Conservation (phyloP, 2,329 filamentous ascomycete genomes). For the Didymella pomorum region DNA sequence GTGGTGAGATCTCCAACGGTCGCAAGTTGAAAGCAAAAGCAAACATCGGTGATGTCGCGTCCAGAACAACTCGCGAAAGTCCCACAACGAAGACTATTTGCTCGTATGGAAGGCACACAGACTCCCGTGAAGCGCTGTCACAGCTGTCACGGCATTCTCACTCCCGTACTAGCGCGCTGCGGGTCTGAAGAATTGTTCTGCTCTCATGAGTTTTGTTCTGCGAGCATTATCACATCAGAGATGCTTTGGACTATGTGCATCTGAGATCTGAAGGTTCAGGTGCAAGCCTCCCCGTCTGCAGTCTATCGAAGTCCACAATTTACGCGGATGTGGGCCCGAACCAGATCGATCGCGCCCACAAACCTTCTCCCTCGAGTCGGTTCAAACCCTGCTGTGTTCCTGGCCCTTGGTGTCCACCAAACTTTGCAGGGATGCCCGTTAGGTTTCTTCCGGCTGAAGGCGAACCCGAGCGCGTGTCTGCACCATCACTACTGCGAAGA, state of each 20-base stretch:
- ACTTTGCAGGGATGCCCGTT: conserved; percentile 6
- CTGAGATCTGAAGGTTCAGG: not conserved
- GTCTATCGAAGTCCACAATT: conserved; percentile 4
- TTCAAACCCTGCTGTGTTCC: conserved; percentile 2
- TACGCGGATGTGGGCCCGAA: conserved; percentile 1
- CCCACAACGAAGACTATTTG: not conserved
- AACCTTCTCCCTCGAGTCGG: not conserved
- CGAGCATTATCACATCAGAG: not conserved
- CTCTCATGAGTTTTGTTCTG: not conserved
- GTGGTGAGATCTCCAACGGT: not conserved
- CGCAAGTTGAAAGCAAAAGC: conserved; percentile 3
- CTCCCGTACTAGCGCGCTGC: not conserved
- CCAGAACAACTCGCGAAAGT: not conserved
- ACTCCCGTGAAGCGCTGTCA: conserved; percentile 8
- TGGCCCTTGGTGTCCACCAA: conserved; percentile 1
- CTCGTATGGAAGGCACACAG: conserved; percentile 8
- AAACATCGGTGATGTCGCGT: not conserved
- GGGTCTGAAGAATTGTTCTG: not conserved
- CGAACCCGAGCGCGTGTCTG: not conserved
- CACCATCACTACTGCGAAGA: not conserved
- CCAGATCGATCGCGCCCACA: conserved; percentile 1
- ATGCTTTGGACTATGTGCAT: not conserved
- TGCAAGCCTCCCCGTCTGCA: not conserved
- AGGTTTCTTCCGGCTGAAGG: not conserved
- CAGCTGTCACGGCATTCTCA: conserved; percentile 13